Evolutionary conservation across 177 flowering plant genomes (phyloP).

Genomic region (Telopea speciosissima): DNA sequence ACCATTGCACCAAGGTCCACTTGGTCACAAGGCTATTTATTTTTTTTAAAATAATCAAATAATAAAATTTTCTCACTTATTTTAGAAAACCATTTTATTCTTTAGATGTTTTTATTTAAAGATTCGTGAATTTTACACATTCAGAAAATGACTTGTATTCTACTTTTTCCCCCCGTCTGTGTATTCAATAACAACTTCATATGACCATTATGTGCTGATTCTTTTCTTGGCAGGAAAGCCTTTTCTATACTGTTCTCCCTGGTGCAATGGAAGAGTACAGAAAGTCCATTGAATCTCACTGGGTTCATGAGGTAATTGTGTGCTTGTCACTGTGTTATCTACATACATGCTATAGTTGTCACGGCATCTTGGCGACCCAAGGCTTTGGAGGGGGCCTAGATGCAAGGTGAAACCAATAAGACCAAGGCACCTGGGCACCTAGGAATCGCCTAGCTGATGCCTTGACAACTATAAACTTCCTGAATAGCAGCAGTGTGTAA

Average conservation of each 20-base stretch:
- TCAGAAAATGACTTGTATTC: background rate
- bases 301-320: conserved; percentile 47
- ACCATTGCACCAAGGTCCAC: no score
- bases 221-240: conserved; percentile 55
- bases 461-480: no score
- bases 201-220: background rate
- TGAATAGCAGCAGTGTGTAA: no score
- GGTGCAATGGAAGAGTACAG: conserved; percentile 77
- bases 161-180: background rate
- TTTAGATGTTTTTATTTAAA: background rate
- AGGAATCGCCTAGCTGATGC: no score
- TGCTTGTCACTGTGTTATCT: background rate
- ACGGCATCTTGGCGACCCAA: no score
- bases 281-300: conserved; percentile 58
- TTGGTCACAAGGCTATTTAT: no score
- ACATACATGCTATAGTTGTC: background rate
- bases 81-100: background rate
- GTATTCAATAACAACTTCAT: background rate
- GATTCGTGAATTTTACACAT: no score
- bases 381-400: no score
- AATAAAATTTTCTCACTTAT: background rate
- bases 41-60: no score
- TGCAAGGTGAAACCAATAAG: no score
- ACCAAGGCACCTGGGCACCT: no score
- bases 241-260: conserved; percentile 61